phyloP scores from a whole-genome alignment of 2,329 filamentous ascomycete species.

The Botrytis tulipae region DNA sequence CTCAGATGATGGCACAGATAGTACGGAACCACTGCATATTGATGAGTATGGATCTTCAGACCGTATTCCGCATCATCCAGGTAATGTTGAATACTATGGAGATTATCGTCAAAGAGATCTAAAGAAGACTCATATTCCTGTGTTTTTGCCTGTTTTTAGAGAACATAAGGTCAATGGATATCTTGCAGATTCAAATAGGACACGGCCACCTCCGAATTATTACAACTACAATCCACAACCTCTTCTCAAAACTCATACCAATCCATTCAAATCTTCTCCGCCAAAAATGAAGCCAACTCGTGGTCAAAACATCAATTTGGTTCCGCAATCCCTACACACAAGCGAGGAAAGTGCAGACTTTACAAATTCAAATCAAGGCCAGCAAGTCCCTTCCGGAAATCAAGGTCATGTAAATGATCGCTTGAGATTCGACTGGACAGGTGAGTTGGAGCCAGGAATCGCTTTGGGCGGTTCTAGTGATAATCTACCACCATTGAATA shows the following conservation, averaged over 20 bases:
- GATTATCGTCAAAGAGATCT: constrained; percentile 36
- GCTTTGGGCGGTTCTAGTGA: constrained; percentile 13
- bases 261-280: constrained; percentile 36
- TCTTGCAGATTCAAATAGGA: constrained; percentile 33
- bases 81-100: constrained; percentile 28
- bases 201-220: constrained; percentile 24
- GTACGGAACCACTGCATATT: constrained; percentile 24
- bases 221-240: constrained; percentile 27
- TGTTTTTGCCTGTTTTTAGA: constrained; percentile 33
- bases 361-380: constrained; percentile 9
- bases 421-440: constrained; percentile 27
- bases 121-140: constrained; percentile 32
- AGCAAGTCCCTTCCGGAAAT: constrained; percentile 8
- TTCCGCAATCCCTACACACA: constrained; percentile 21
- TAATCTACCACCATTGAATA: neutral
- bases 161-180: constrained; percentile 37
- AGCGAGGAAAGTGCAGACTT: constrained; percentile 21
- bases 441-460: constrained; percentile 26
- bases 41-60: constrained; percentile 33
- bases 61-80: constrained; percentile 35
- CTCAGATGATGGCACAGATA: constrained; percentile 29
- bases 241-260: constrained; percentile 28
- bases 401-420: constrained; percentile 2
- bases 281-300: constrained; percentile 26
- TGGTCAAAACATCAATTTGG: constrained; percentile 14